Evolutionary conservation across 345 rosid species (phyloP), one percentile per base, ranked within the genome.

Genomic region (Ceriops tagal): DNA sequence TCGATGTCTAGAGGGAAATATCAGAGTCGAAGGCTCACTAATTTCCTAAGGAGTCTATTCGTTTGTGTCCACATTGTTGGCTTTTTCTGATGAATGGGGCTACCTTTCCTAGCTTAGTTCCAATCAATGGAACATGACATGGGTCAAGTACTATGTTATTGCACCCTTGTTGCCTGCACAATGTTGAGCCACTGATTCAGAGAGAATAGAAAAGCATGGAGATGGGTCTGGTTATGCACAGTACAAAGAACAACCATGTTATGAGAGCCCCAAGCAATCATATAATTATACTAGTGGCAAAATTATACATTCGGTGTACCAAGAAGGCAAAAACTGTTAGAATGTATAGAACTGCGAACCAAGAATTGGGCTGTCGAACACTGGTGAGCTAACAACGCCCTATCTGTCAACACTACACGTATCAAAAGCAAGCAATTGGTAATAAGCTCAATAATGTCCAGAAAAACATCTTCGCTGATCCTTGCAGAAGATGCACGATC

Each of bases 341-440:
- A 34, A 59, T 57, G 46, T 34, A 15, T 43, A 3, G 5, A 13
- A 43, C 49, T 43, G 15, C 3, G 19, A 43, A 43, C 49, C 49
- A 62, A 62, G 68, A 68, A 68, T 74, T 31, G 5, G 24, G 31
- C 37, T 64, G 55, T 51, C 37, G 51, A 57, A 49, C 56, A 62
- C 3, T 53, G 67, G 52, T 13, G 52, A 53, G 20, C 77, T 31
- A 68, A 26, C 31, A 74, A 24, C 49, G 65, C 46, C 39, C 75
- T 81, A 81, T 52, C 62, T 75, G 74, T 53, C 70, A 57, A 39
- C 57, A 39, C 75, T 75, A 81, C 75, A 64, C 71, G 73, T 37
- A 70, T 75, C 62, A 68, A 66, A 72, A 65, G 31, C 35, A 71
- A 27, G 24, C 49, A 74, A 47, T 19, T 4, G 5, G 35, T 21